These are phyloP conservation scores for Angomonas deanei DNA, from an alignment of 208 protist species.

Conservation along the genomic window DNA sequence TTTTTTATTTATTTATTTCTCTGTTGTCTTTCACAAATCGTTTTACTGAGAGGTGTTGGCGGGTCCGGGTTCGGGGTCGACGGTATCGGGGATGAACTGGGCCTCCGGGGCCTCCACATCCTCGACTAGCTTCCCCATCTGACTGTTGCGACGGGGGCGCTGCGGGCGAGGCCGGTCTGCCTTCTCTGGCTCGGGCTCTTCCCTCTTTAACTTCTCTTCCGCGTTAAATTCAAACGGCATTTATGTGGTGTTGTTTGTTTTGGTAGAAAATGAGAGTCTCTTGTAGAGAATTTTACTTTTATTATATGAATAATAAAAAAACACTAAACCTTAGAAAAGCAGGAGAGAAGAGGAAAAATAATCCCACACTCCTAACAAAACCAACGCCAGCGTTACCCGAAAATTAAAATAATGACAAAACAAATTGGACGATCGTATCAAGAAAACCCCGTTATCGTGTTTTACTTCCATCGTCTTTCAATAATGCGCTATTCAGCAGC, in stretches of 20 bases:
- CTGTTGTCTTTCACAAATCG: too few relatives aligned
- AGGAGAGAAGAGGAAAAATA: not conserved
- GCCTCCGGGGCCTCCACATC: constrained; percentile 10
- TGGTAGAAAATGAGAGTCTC: too few relatives aligned
- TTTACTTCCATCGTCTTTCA: too few relatives aligned
- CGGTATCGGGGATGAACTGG: constrained; percentile 10
- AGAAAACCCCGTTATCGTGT: too few relatives aligned
- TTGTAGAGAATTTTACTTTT: not conserved
- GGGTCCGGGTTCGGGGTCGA: constrained; percentile 4
- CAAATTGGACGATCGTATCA: not conserved
- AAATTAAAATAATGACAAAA: not conserved
- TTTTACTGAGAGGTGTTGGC: not conserved
- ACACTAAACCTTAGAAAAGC: not conserved
- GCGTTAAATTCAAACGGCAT: constrained; percentile 25
- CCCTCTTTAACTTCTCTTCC: constrained; percentile 8
- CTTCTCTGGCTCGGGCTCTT: not conserved
- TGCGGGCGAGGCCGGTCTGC: constrained; percentile 5
- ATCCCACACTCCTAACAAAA: not conserved
- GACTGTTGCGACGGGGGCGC: constrained; percentile 12
- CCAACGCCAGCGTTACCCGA: too few relatives aligned
- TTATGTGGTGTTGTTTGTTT: not conserved
- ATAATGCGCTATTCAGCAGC: too few relatives aligned
- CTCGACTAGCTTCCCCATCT: constrained; percentile 11
- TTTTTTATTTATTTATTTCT: not conserved
- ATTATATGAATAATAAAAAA: not conserved